Evolutionary conservation across 768 basidiomycete species (phyloP), one percentile per base, ranked within the genome.

Genomic region (Lentinula raphanica): DNA sequence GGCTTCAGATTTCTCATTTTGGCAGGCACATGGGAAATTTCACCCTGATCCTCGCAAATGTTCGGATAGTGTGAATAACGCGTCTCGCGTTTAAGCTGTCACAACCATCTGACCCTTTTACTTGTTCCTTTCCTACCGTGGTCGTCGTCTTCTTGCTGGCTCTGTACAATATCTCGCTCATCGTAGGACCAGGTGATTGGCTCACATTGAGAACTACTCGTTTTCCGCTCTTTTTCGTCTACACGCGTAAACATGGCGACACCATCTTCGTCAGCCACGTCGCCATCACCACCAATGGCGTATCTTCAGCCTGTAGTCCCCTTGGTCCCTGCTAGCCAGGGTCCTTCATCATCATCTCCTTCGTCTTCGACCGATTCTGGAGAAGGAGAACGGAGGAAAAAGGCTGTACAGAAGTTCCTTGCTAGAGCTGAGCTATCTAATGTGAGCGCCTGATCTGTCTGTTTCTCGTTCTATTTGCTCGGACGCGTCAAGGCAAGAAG

Each of bases 261-360:
- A 38, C 87, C 90, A 58, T 83, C 87, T 60, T 91, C 88, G 65
- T 88, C 89, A 61, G 80, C 87, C 65, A 92, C 90, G 68, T 90
- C 90, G 59, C 85, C 87, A 66, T 92, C 90, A 50, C 90, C 90
- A 25, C 85, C 86, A 62, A 77, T 85, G 69, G 71, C 80, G 68
- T 88, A 81, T 76, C 75, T 83, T 11, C 56, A 57, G 25, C 56
- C 44, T 27, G 8, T 50, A 50, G 49, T 49, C 58, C 78, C 79
- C 58, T 79, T 71, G 32, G 72, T 70, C 70, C 72, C 46, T 66
- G 19, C 51, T 27, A 39, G 35, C 25, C 51, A 53, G 12, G 51
- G 51, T 27, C 51, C 51, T 35, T 53, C 51, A 15, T 53, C 51
- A 9, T 36, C 51, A 12, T 53, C 51, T 13, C 73, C 56, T 71